A percentile compares a stretch with the other conserved stretches of the same genome.
Conservation (phyloP, 768 basidiomycete species). For the Galerina sulciceps region DNA sequence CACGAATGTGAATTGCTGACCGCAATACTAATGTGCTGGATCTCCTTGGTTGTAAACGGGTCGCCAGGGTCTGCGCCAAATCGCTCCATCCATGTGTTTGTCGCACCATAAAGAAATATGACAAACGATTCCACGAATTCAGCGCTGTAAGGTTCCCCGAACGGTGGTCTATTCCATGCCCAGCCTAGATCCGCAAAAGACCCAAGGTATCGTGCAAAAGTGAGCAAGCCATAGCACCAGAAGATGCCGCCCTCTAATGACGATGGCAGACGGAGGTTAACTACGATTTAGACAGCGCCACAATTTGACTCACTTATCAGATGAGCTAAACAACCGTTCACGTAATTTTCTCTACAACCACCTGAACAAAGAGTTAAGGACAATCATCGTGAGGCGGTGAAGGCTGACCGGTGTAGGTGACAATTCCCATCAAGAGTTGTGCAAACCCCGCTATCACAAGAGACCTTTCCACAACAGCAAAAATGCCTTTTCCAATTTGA, state of each 20-base stretch:
- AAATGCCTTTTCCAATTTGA: constrained; percentile 50
- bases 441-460: constrained; percentile 76
- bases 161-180: constrained; percentile 88
- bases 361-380: constrained; percentile 38
- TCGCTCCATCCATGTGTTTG: constrained; percentile 98
- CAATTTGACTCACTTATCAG: constrained; percentile 71
- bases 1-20: constrained; percentile 40
- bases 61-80: constrained; percentile 82
- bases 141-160: constrained; percentile 55
- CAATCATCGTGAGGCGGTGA: neutral
- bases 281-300: constrained; percentile 2
- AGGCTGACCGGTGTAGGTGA: constrained; percentile 70
- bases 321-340: constrained; percentile 89
- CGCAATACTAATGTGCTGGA: constrained; percentile 95
- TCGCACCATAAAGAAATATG: constrained; percentile 87
- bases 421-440: constrained; percentile 70
- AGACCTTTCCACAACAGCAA: constrained; percentile 59
- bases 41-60: constrained; percentile 88
- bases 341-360: constrained; percentile 76
- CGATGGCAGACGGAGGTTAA: constrained; percentile 2
- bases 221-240: constrained; percentile 86
- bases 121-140: constrained; percentile 80
- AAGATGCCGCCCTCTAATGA: constrained; percentile 85
- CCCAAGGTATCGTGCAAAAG: constrained; percentile 95
- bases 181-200: constrained; percentile 86